Percentiles rank a stretch among this genome's conserved stretches.
These are phyloP conservation scores for Zelonia costaricensis DNA, from an alignment of 208 protist species.

Conservation along the genomic window DNA sequence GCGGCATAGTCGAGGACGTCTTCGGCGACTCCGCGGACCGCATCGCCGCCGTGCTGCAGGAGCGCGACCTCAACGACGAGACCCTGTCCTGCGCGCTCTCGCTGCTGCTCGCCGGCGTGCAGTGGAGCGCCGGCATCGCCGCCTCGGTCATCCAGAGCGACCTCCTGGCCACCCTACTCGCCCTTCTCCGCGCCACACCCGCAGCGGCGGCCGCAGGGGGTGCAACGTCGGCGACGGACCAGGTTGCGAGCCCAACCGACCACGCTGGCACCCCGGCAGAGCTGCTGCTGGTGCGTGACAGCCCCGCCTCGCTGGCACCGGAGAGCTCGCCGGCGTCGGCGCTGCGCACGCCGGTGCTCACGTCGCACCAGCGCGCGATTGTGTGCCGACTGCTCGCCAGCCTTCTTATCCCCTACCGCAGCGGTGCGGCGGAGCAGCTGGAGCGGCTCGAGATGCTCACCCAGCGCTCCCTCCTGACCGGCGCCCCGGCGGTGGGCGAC, in stretches of 20 bases:
- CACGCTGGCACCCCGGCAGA: too few species aligned
- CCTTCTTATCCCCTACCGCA: slow-evolving; percentile 40
- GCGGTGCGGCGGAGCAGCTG: slow-evolving; percentile 35
- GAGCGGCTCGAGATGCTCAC: slow-evolving; percentile 25
- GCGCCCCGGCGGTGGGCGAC: slow-evolving; percentile 3
- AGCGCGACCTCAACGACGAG: slow-evolving; percentile 40
- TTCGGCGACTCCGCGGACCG: slow-evolving; percentile 52
- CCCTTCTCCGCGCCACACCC: slow-evolving; percentile 13
- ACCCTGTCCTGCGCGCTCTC: slow-evolving; percentile 44
- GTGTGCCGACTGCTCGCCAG: slow-evolving; percentile 49
- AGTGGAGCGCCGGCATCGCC: slow-evolving; percentile 44
- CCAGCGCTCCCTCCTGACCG: slow-evolving; percentile 14
- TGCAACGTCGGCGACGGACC: too few species aligned
- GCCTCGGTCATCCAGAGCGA: slow-evolving; percentile 42
- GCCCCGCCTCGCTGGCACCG: too few species aligned
- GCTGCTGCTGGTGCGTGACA: too few species aligned
- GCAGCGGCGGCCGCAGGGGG: background rate
- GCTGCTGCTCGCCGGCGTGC: slow-evolving; percentile 51
- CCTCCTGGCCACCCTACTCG: slow-evolving; percentile 32
- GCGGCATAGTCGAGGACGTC: slow-evolving; percentile 41
- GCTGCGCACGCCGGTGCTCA: slow-evolving; percentile 21
- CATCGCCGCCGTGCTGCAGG: slow-evolving; percentile 42
- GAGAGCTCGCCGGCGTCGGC: slow-evolving; percentile 4
- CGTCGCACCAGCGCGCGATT: slow-evolving; percentile 43
- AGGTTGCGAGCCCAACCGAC: too few species aligned